These are phyloP conservation scores for Ceratopteris richardii DNA, from an alignment of 75 land plant genomes.

Conservation along the genomic window DNA sequence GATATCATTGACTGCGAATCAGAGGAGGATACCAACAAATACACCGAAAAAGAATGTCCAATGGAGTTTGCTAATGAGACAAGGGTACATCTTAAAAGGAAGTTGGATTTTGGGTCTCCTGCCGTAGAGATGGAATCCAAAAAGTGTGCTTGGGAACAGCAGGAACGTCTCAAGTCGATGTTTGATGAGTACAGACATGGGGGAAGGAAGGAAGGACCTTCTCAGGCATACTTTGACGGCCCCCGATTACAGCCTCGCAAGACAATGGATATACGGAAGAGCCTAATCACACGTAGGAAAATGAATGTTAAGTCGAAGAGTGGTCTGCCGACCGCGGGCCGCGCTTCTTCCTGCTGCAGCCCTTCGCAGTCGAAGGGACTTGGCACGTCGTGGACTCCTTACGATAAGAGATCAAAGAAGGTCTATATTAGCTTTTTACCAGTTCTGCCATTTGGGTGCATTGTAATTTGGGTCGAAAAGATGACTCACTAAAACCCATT, in stretches of 20 bases:
- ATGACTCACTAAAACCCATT: not conserved
- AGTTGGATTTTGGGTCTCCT: not conserved
- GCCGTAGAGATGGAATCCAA: not conserved
- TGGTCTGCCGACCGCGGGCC: not conserved
- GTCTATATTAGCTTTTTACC: conserved; percentile 3
- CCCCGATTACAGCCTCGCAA: too few species aligned
- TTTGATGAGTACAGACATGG: not conserved
- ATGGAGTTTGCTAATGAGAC: not conserved
- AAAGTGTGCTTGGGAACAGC: not conserved
- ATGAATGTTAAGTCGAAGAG: not conserved
- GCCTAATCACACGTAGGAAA: not conserved
- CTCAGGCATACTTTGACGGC: too few species aligned
- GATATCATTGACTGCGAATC: not conserved
- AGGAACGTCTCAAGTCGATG: not conserved
- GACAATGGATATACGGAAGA: not conserved
- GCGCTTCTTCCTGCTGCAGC: conserved; percentile 6
- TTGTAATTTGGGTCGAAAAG: not conserved
- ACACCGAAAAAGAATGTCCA: not conserved
- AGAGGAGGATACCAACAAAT: too few species aligned
- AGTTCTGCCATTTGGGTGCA: not conserved
- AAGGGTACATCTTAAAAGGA: not conserved
- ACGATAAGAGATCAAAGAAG: conserved; percentile 54
- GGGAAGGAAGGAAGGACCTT: not conserved
- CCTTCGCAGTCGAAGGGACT: conserved; percentile 15
- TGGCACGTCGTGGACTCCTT: conserved; percentile 34